Evolutionary conservation across 1,139 yeast species (phyloP).

Genomic region (Diutina mesorugosa): DNA sequence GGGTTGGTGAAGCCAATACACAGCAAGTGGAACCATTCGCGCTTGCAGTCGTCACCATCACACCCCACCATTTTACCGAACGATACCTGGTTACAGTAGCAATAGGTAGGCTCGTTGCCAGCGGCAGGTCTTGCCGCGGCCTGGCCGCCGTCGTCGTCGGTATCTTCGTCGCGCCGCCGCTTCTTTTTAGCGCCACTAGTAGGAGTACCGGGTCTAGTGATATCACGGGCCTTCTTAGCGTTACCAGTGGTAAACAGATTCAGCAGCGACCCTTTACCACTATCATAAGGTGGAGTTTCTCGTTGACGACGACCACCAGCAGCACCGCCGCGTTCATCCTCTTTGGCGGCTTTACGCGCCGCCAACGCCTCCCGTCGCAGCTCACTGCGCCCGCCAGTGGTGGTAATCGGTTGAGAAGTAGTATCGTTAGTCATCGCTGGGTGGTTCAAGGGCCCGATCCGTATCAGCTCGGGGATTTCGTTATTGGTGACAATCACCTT

Average conservation of each 20-base stretch:
- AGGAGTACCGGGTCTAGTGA: background rate
- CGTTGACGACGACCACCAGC: constrained; percentile 5
- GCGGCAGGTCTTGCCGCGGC: constrained; percentile 1
- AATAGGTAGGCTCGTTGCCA: constrained; percentile 64
- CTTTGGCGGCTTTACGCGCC: constrained; percentile 53
- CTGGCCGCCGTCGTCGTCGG: background rate
- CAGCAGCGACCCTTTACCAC: background rate
- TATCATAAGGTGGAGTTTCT: background rate
- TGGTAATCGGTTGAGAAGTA: constrained; percentile 31
- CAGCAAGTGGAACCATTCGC: constrained; percentile 96
- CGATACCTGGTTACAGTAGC: constrained; percentile 93
- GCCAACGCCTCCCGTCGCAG: constrained; percentile 87
- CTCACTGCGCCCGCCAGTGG: constrained; percentile 39
- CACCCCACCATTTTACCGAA: constrained; percentile 99
- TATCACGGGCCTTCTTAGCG: constrained; percentile 8
- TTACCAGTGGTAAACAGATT: background rate
- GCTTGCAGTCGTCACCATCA: constrained; percentile 84
- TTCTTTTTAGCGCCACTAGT: background rate
- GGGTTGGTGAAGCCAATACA: constrained; percentile 85
- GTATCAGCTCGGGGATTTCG: constrained; percentile 55
- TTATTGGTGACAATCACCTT: constrained; percentile 54
- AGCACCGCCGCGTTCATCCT: constrained; percentile 24
- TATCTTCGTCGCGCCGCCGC: constrained; percentile 3
- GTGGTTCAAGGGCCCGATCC: constrained; percentile 71
- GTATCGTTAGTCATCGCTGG: constrained; percentile 71